phyloP scores from a whole-genome alignment of 2,329 filamentous ascomycete species.

The Aspergillus intermedius region DNA sequence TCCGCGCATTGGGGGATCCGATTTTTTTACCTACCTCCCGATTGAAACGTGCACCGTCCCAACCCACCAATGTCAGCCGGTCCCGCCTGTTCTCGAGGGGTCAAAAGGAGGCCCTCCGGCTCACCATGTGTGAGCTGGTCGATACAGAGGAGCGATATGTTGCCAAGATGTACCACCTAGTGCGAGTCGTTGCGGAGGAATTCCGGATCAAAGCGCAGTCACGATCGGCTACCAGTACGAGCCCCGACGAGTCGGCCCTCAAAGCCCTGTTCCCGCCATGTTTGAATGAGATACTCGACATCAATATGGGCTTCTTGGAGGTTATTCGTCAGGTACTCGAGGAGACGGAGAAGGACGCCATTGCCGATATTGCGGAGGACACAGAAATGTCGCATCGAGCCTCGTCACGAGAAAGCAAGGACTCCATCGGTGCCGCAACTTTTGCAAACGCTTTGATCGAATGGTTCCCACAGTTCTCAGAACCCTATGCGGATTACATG shows the following conservation, averaged over 20 bases:
- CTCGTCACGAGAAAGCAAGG: constrained; percentile 47
- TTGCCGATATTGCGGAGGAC: constrained; percentile 64
- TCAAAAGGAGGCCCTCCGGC: constrained; percentile 76
- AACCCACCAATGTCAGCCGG: constrained; percentile 71
- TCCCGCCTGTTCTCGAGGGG: constrained; percentile 70
- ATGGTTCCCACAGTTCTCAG: constrained; percentile 88
- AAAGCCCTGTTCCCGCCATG: constrained; percentile 74
- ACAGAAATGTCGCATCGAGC: constrained; percentile 42
- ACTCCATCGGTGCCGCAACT: constrained; percentile 69
- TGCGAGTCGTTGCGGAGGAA: constrained; percentile 72
- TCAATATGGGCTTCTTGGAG: constrained; percentile 75
- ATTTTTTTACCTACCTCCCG: constrained; percentile 82
- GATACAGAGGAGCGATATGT: constrained; percentile 95
- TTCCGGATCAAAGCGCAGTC: constrained; percentile 64
- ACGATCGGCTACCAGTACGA: constrained; percentile 56
- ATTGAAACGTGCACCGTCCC: constrained; percentile 77
- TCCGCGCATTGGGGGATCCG: constrained; percentile 74
- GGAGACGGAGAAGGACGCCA: constrained; percentile 72
- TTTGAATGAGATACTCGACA: constrained; percentile 69
- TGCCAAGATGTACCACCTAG: constrained; percentile 74
- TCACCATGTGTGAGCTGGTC: constrained; percentile 83
- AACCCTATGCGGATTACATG: constrained; percentile 91
- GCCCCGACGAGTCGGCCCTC: constrained; percentile 65
- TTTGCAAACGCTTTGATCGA: constrained; percentile 78
- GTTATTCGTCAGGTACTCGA: constrained; percentile 72